phyloP scores from a whole-genome alignment of 306 rosid species.

The Prunus armeniaca region DNA sequence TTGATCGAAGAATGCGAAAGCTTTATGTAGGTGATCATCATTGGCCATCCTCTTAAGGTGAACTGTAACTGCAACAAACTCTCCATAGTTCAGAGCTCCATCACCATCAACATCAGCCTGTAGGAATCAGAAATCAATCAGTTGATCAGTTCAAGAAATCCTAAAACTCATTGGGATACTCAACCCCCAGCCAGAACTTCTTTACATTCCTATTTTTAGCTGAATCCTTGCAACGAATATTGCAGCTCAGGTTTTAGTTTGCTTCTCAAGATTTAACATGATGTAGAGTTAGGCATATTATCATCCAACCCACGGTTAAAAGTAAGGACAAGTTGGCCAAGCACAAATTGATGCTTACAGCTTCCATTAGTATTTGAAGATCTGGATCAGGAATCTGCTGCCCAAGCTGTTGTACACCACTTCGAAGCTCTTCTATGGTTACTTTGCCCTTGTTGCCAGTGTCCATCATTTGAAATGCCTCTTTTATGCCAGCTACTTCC shows the following conservation, averaged over 20 bases:
- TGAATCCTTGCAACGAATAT: too few relatives aligned
- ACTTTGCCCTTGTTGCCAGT: constrained; percentile 43
- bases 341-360: constrained; percentile 38
- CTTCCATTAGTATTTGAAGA: constrained; percentile 53
- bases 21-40: constrained; percentile 82
- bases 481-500: constrained; percentile 64
- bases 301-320: background rate
- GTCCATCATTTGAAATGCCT: constrained; percentile 57
- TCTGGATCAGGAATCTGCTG: constrained; percentile 56
- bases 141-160: background rate
- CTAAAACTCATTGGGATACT: too few relatives aligned
- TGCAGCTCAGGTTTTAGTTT: background rate
- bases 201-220: too few relatives aligned
- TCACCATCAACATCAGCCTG: constrained; percentile 85
- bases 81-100: constrained; percentile 78
- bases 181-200: too few relatives aligned
- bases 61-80: constrained; percentile 76
- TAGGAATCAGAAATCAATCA: constrained; percentile 6
- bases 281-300: background rate
- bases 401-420: constrained; percentile 51
- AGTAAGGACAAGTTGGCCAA: background rate
- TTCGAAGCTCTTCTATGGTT: constrained; percentile 44
- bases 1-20: constrained; percentile 74
- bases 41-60: constrained; percentile 74
- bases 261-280: background rate